A percentile compares a stretch with the other conserved stretches of the same genome.
Conservation (phyloP, 2,329 filamentous ascomycete species). For the Pseudogymnoascus sp. region DNA sequence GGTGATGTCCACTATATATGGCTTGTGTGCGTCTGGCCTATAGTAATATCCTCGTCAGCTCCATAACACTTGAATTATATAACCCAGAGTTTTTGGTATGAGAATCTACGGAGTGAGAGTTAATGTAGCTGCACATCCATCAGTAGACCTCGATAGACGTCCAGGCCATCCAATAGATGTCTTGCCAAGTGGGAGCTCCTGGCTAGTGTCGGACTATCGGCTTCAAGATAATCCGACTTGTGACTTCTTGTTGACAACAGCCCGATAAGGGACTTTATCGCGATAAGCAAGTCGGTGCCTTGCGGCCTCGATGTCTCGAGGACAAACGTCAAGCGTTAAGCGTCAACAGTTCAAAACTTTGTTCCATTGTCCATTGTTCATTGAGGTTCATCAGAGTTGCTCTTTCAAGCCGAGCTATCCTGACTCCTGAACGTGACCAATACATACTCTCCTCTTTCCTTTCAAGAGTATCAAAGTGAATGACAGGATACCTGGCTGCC, state of each 20-base stretch:
- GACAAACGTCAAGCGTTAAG: neutral
- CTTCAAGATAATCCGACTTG: neutral
- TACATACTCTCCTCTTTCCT: neutral
- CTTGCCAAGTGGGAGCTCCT: neutral
- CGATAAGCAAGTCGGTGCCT: conserved; percentile 5
- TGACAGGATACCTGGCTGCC: neutral
- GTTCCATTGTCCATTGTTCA: neutral
- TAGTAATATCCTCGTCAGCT: neutral
- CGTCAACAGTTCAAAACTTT: neutral
- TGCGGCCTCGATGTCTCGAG: conserved; percentile 1
- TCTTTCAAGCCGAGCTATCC: neutral
- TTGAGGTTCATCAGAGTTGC: neutral
- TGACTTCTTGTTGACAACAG: neutral
- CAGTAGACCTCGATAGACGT: neutral
- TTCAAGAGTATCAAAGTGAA: conserved; percentile 3
- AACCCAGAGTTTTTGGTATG: neutral
- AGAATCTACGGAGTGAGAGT: conserved; percentile 1
- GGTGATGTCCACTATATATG: neutral
- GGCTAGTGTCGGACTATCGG: neutral
- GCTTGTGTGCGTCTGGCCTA: neutral
- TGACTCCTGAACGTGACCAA: neutral
- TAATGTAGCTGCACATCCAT: neutral
- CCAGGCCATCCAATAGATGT: conserved; percentile 2
- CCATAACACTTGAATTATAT: conserved; percentile 5
- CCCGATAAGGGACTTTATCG: neutral